A percentile compares a stretch with the other conserved stretches of the same genome.
Evolutionary conservation across 2,329 filamentous ascomycete genomes (phyloP).

Genomic region (Nigrospora oryzae): DNA sequence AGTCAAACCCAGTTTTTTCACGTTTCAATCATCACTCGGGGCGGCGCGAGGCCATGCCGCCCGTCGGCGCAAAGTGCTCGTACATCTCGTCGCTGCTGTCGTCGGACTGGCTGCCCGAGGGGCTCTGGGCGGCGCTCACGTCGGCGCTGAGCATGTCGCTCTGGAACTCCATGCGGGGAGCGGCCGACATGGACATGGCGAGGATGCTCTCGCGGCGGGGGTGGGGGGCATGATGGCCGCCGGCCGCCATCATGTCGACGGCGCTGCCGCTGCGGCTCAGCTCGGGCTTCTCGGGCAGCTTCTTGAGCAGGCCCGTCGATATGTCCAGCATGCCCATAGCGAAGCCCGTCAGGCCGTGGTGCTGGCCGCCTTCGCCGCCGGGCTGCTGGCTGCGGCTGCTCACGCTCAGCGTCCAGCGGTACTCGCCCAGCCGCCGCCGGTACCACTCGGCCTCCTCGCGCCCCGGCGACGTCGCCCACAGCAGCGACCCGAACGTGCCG

Average conservation of each 20-base stretch:
- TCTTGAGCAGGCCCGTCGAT: slow-evolving; percentile 58
- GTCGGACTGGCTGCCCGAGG: slow-evolving; percentile 29
- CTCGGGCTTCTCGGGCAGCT: slow-evolving; percentile 62
- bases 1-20: not conserved
- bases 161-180: slow-evolving; percentile 22
- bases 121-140: slow-evolving; percentile 42
- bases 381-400: slow-evolving; percentile 54
- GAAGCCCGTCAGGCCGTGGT: slow-evolving; percentile 45
- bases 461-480: slow-evolving; percentile 83
- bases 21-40: slow-evolving; percentile 8
- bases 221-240: no score
- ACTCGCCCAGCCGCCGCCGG: slow-evolving; percentile 74
- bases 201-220: slow-evolving; percentile 21
- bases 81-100: slow-evolving; percentile 51
- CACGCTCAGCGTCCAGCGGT: slow-evolving; percentile 88
- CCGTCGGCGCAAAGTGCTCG: slow-evolving; percentile 29
- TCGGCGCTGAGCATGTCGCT: slow-evolving; percentile 38
- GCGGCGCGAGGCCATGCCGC: slow-evolving; percentile 21
- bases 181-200: slow-evolving; percentile 15
- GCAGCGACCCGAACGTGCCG: slow-evolving; percentile 81
- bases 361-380: slow-evolving; percentile 39
- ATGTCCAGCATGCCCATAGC: slow-evolving; percentile 74
- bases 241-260: slow-evolving; percentile 33
- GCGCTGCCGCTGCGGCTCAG: slow-evolving; percentile 48
- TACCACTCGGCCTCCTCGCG: slow-evolving; percentile 92